Evolutionary conservation across 768 basidiomycete genomes (phyloP).

Genomic region (Mycena olivaceomarginata): DNA sequence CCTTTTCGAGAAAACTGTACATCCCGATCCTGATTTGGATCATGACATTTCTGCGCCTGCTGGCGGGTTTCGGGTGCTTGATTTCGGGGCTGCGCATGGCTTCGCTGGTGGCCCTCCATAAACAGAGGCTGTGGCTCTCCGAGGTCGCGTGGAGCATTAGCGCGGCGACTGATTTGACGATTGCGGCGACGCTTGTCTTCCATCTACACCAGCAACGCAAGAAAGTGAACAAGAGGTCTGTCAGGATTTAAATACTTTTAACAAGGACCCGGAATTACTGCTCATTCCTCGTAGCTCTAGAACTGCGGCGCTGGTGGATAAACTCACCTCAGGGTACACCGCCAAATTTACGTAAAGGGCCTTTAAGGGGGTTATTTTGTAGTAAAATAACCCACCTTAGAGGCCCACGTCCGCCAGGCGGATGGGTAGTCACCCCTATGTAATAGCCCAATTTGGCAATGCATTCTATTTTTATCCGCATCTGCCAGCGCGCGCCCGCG

Average conservation of each 20-base stretch:
- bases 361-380: too few species aligned
- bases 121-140: neutral
- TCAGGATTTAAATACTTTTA: neutral
- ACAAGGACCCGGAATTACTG: neutral
- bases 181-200: neutral
- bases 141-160: neutral
- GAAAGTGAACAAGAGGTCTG: neutral
- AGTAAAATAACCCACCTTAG: too few species aligned
- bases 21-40: neutral
- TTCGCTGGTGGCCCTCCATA: neutral
- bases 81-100: neutral
- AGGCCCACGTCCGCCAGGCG: too few species aligned
- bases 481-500: too few species aligned
- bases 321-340: too few species aligned
- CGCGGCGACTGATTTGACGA: neutral
- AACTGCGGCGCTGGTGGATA: constrained; percentile 7
- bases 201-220: neutral
- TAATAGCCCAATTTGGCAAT: too few species aligned
- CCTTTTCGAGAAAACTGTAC: neutral
- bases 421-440: too few species aligned
- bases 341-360: too few species aligned
- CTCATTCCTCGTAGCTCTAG: neutral
- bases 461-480: too few species aligned
- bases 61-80: neutral
- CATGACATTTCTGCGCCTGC: neutral